These are phyloP conservation scores for Pseudonectria buxi DNA, from an alignment of 2,329 filamentous ascomycete genomes.

Conservation along the genomic window DNA sequence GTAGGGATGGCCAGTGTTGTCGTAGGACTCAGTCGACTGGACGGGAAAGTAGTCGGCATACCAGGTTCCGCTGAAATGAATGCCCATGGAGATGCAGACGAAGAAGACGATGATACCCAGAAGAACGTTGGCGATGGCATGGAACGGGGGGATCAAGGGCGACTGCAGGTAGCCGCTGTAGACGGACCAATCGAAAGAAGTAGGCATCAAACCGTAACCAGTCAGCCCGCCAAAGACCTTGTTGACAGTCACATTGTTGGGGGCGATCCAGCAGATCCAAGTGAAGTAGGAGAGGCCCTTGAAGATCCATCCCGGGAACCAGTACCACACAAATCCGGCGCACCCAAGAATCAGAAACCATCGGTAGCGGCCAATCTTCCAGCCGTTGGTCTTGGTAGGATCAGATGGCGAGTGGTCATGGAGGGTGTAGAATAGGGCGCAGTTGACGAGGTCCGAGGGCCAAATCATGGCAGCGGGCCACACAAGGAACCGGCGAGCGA, in stretches of 20 bases:
- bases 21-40: slow-evolving; percentile 53
- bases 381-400: slow-evolving; percentile 48
- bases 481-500: slow-evolving; percentile 47
- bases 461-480: slow-evolving; percentile 53
- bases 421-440: slow-evolving; percentile 43
- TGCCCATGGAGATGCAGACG: slow-evolving; percentile 48
- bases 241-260: slow-evolving; percentile 52
- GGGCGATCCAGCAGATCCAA: slow-evolving; percentile 56
- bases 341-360: slow-evolving; percentile 54
- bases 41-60: slow-evolving; percentile 56
- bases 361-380: slow-evolving; percentile 56
- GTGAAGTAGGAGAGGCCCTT: slow-evolving; percentile 57
- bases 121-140: slow-evolving; percentile 49
- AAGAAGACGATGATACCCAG: slow-evolving; percentile 49
- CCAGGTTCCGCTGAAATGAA: slow-evolving; percentile 53
- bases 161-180: slow-evolving; percentile 43
- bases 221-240: slow-evolving; percentile 55
- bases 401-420: slow-evolving; percentile 40
- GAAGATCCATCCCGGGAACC: slow-evolving; percentile 57
- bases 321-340: slow-evolving; percentile 49
- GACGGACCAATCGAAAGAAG: slow-evolving; percentile 50
- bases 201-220: slow-evolving; percentile 52
- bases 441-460: slow-evolving; percentile 49
- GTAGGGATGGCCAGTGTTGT: slow-evolving; percentile 56
- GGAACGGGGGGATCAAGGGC: slow-evolving; percentile 46